Conservation (phyloP, 163 green algal species). For the Scenedesmus sp. region DNA sequence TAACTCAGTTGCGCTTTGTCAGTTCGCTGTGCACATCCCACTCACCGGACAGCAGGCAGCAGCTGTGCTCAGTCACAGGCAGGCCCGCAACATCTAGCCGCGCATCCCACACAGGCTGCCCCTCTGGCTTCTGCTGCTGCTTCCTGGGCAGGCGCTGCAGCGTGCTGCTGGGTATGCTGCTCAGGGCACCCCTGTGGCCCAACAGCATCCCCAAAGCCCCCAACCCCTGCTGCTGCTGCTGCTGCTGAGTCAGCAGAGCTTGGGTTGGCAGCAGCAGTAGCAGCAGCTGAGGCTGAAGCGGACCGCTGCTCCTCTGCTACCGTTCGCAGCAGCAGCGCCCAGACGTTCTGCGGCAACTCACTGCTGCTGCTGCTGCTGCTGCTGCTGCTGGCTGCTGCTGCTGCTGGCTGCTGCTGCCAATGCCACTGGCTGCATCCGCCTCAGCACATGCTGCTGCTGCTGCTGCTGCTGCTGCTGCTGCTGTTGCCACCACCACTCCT, state of each 20-base stretch:
- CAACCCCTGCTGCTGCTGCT: constrained; percentile 4
- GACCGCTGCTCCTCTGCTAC: neutral
- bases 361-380: constrained; percentile 23
- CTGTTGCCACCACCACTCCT: constrained; percentile 23
- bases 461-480: constrained; percentile 1
- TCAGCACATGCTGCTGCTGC: neutral
- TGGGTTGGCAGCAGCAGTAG: neutral
- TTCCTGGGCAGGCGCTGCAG: neutral
- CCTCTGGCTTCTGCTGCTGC: constrained; percentile 29
- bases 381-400: neutral
- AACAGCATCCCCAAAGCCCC: constrained; percentile 25
- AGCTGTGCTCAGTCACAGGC: constrained; percentile 14
- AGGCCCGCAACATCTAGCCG: constrained; percentile 37
- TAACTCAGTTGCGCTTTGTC: neutral
- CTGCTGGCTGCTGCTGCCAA: neutral
- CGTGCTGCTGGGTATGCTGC: neutral
- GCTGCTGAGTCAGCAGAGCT: neutral
- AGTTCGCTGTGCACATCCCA: too few relatives aligned
- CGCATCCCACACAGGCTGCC: neutral
- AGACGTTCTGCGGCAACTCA: neutral
- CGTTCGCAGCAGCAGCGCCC: neutral
- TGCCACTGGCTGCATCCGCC: neutral
- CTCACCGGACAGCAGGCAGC: constrained; percentile 43
- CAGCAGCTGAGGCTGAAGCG: neutral
- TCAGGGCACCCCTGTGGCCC: neutral